Evolutionary conservation across 257 asterid species (phyloP).

Genomic region (Galeopsis tetrahit): DNA sequence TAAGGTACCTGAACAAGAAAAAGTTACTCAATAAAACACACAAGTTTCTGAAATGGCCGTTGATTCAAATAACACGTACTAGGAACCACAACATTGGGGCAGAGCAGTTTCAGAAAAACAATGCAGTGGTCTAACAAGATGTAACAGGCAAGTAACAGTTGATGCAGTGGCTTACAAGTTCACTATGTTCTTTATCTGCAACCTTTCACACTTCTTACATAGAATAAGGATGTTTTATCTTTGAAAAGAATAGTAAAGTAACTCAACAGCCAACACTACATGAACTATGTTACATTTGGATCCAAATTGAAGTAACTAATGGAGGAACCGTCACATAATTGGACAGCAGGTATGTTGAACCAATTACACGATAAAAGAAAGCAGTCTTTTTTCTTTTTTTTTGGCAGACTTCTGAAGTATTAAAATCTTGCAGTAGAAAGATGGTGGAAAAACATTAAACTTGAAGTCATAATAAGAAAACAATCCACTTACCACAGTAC

Average conservation of each 20-base stretch:
- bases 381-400: background rate
- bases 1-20: constrained; percentile 74
- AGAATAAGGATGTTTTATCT: constrained; percentile 10
- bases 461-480: constrained; percentile 29
- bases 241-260: constrained; percentile 14
- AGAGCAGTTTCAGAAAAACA: background rate
- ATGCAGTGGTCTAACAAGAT: constrained; percentile 20
- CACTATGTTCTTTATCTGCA: constrained; percentile 19
- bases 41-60: constrained; percentile 19
- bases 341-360: constrained; percentile 7
- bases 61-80: constrained; percentile 16
- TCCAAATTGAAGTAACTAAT: constrained; percentile 27
- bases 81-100: background rate
- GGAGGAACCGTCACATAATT: background rate
- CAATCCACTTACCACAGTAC: constrained; percentile 68
- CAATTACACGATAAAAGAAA: constrained; percentile 6
- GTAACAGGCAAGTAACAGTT: constrained; percentile 22
- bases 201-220: constrained; percentile 22
- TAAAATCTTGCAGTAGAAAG: constrained; percentile 2
- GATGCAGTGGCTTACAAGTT: constrained; percentile 20
- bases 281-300: constrained; percentile 8
- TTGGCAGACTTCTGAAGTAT: constrained; percentile 23
- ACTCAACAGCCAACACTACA: background rate
- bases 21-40: constrained; percentile 25
- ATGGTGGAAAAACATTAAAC: constrained; percentile 12